These are phyloP conservation scores for Gleditsia sinensis DNA, from an alignment of 306 rosid species.

Conservation along the genomic window DNA sequence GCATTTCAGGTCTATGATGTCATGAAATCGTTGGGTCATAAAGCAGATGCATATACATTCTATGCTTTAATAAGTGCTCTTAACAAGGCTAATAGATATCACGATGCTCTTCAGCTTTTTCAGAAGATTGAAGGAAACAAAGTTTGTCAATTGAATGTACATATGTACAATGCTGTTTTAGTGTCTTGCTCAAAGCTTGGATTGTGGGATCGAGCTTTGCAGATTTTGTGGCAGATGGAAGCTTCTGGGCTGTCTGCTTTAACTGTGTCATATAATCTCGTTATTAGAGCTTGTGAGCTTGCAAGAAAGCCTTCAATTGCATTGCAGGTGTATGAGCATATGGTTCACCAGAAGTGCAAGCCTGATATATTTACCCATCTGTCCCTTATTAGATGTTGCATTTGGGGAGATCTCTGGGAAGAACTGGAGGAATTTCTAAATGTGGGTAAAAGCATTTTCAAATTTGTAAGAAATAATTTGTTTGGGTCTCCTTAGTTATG, in stretches of 20 bases:
- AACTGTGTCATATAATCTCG: conserved; percentile 72
- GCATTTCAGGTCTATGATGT: conserved; percentile 58
- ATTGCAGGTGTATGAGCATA: conserved; percentile 82
- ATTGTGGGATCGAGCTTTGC: conserved; percentile 73
- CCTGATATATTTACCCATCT: conserved; percentile 73
- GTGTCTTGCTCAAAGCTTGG: conserved; percentile 83
- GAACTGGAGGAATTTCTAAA: conserved; percentile 69
- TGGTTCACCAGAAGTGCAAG: conserved; percentile 68
- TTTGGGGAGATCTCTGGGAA: conserved; percentile 75
- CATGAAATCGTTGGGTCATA: conserved; percentile 60
- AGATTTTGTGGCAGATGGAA: conserved; percentile 87
- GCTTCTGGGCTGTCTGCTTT: conserved; percentile 54
- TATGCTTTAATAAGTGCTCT: conserved; percentile 70
- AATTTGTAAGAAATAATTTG: not conserved
- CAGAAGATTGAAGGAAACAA: conserved; percentile 51
- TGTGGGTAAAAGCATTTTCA: conserved; percentile 52
- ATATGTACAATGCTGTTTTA: conserved; percentile 68
- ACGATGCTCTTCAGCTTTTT: conserved; percentile 67
- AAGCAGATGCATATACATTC: conserved; percentile 80
- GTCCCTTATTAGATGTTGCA: conserved; percentile 68
- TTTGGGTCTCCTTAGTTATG: conserved; percentile 4
- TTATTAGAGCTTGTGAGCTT: conserved; percentile 69
- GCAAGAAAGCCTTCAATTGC: conserved; percentile 78
- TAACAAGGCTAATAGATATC: conserved; percentile 52
- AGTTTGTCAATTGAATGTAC: conserved; percentile 45